Conservation (phyloP, 371 early-diverging fungal species). For the Syncephalis fuscata region DNA sequence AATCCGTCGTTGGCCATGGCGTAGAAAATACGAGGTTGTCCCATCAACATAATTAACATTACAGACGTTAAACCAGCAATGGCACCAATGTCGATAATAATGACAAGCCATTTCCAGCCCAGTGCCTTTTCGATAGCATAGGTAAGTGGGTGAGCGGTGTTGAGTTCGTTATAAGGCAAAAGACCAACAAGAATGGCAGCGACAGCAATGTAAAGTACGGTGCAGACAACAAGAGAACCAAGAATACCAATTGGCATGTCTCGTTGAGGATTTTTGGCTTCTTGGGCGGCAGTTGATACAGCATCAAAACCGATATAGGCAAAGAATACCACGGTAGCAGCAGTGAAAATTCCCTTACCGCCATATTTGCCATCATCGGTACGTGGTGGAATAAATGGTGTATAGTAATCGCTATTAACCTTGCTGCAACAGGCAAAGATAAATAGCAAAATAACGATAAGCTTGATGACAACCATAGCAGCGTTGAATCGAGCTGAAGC, state of each 20-base stretch:
- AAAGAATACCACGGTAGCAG: constrained; percentile 68
- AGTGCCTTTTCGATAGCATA: too few relatives aligned
- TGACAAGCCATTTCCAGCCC: constrained; percentile 44
- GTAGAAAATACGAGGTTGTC: constrained; percentile 77
- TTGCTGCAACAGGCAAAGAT: constrained; percentile 49
- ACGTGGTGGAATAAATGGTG: constrained; percentile 63
- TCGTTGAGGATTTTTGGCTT: constrained; percentile 59
- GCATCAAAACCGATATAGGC: constrained; percentile 85
- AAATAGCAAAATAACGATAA: constrained; percentile 55
- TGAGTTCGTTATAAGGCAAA: constrained; percentile 31
- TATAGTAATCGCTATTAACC: constrained; percentile 48
- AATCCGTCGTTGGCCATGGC: constrained; percentile 46
- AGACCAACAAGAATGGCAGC: constrained; percentile 64
- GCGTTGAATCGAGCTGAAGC: constrained; percentile 54
- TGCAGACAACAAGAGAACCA: constrained; percentile 54
- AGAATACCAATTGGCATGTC: constrained; percentile 83
- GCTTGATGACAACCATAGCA: constrained; percentile 50
- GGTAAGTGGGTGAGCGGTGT: constrained; percentile 16
- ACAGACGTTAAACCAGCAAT: constrained; percentile 20
- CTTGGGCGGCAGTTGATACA: constrained; percentile 76
- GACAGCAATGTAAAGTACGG: constrained; percentile 57
- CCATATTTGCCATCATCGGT: constrained; percentile 31
- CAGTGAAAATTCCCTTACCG: constrained; percentile 49
- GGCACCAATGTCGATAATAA: constrained; percentile 58
- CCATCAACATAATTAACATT: constrained; percentile 24